phyloP scores from a whole-genome alignment of 495 filamentous ascomycete species.

The Penicillium daleae region DNA sequence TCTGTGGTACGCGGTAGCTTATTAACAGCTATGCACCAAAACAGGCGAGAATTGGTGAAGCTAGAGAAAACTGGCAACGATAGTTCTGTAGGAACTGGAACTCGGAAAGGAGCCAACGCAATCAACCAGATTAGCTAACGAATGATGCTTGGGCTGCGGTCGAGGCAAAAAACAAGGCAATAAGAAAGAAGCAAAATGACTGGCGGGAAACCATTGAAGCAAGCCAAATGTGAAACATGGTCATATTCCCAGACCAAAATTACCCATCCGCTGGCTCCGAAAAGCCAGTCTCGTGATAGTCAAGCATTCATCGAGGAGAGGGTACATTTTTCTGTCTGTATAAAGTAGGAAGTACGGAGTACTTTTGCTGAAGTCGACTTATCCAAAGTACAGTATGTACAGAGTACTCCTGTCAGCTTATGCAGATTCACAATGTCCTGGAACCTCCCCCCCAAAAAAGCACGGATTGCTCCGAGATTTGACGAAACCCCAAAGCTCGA shows the following conservation, averaged over 20 bases:
- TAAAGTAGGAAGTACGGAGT: background rate
- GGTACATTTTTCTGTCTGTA: background rate
- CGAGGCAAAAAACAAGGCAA: constrained; percentile 5
- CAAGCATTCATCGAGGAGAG: background rate
- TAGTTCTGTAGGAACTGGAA: background rate
- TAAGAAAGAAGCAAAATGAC: background rate
- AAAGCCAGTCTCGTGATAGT: background rate
- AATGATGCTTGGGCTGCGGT: background rate
- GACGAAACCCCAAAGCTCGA: background rate
- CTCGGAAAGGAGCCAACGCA: background rate
- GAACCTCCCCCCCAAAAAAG: background rate
- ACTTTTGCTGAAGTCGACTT: background rate
- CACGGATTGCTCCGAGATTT: background rate
- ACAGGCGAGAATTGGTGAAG: background rate
- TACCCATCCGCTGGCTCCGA: background rate
- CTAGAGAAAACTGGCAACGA: background rate
- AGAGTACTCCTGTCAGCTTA: constrained; percentile 9
- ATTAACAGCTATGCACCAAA: background rate
- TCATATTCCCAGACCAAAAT: background rate
- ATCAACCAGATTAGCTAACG: background rate
- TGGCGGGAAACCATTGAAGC: background rate
- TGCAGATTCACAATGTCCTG: background rate
- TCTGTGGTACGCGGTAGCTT: constrained; percentile 5
- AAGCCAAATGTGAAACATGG: background rate
- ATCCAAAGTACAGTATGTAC: no score